Evolutionary conservation across 1,139 yeast species (phyloP), one percentile per base, ranked within the genome.

Genomic region (Sugiyamaella novakii): DNA sequence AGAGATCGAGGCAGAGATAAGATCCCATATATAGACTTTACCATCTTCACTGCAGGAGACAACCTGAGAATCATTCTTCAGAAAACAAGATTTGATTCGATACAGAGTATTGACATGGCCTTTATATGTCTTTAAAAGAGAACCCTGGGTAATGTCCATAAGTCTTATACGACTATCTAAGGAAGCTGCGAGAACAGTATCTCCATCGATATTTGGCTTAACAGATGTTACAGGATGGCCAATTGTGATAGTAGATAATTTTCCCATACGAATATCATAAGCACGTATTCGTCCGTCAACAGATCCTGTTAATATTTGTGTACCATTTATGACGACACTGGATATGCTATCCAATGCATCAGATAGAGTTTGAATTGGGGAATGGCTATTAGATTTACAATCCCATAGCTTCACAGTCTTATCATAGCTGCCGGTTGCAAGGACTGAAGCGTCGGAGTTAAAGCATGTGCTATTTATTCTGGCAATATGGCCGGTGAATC

Each of bases 1-100:
- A 14, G 52, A 43, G 4, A 58, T 24, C 2, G 53, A 60, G 0
- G 95, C 96, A 5, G 92, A 83, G 24, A 76, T 76, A 35, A 84
- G 78, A 64, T 88, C 95, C 96, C 96, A 89, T 18, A 87, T 80
- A 64, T 85, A 87, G 44, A 89, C 78, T 57, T 83, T 83, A 44
- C 96, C 96, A 65, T 88, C 96, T 63, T 88, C 96, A 5, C 95
- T 79, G 0, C 94, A 95, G 3, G 95, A 84, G 0, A 87, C 87
- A 1, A 87, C 77, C 54, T 87, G 73, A 5, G 87, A 76, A 1
- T 95, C 96, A 68, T 86, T 55, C n/a, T 49, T 52, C 14, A 56
- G 54, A 39, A 65, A 58, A 14, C 53, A 43, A 8, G 63, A 58
- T 15, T 54, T 52, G 21, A 62, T 49, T 7, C 69, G 59, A 37